Evolutionary conservation across 106 monocot genomes (phyloP), one percentile per base, ranked within the genome.

Genomic region (Hemerocallis citrina): DNA sequence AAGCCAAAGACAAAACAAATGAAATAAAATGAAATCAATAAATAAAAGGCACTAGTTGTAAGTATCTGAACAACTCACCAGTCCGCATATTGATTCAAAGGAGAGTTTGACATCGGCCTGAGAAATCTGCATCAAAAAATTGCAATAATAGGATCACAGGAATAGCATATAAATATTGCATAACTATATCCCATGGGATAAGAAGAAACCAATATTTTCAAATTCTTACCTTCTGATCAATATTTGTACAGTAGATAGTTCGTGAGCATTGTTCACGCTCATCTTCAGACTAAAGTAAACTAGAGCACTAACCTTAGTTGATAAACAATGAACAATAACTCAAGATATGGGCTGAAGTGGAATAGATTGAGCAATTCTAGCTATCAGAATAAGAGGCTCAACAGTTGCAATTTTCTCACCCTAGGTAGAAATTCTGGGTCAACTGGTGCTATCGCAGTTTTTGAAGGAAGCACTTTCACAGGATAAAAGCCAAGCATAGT

Each of bases 171-270:
- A n/a, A 30, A 30, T 34, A 19, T n/a, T 48, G 27, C 28, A 61
- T 4, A 29, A 54, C 28, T 5, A 44, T 19, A 62, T 62, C 36
- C 20, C 31, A 31, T 15, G 14, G 31, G 32, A 19, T 61, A 41
- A 17, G 16, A n/a, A n/a, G n/a, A n/a, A n/a, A n/a, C n/a, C n/a
- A n/a, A n/a, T n/a, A n/a, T n/a, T n/a, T 61, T 7, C 14, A 60
- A 44, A 61, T 7, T 24, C 15, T 1, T 72, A 77, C 77, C 78
- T 78, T 78, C 36, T 68, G 72, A 50, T 78, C 78, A 58, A 78
- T 73, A 64, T 78, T 78, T 68, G 78, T 73, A 68, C 78, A 78
- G 38, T 78, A 78, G 47, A 78, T 68, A 51, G 78, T 78, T 40
- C 78, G 67, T 22, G 63, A 44, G 48, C 78, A 78, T 68, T 68